Evolutionary conservation across 2,329 filamentous ascomycete genomes (phyloP).

Genomic region (Claviceps fusiformis): DNA sequence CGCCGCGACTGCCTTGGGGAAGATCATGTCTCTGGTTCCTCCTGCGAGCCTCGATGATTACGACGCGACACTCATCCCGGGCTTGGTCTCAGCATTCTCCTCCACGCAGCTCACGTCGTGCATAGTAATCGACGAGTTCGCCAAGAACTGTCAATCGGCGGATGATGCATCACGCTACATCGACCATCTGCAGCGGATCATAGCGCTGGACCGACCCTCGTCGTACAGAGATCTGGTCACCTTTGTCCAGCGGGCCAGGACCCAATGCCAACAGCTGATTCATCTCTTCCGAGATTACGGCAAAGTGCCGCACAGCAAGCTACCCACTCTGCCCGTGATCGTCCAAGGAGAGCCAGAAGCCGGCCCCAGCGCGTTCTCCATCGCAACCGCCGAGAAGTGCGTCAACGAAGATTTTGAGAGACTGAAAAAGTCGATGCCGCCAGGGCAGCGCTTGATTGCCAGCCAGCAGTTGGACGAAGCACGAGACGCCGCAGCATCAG

Average conservation of each 20-base stretch:
- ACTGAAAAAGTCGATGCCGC: conserved; percentile 76
- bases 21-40: conserved; percentile 70
- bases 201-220: conserved; percentile 67
- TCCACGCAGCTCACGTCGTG: conserved; percentile 76
- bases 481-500: conserved; percentile 51
- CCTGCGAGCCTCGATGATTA: conserved; percentile 46
- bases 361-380: conserved; percentile 82
- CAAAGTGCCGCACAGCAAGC: conserved; percentile 59
- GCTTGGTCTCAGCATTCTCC: conserved; percentile 60
- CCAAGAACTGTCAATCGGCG: conserved; percentile 40
- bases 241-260: conserved; percentile 76
- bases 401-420: conserved; percentile 74
- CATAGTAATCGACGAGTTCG: conserved; percentile 80
- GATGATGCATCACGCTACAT: conserved; percentile 38
- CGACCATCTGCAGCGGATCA: conserved; percentile 55
- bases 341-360: conserved; percentile 89
- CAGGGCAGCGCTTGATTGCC: conserved; percentile 75
- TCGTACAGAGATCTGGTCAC: conserved; percentile 85
- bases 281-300: conserved; percentile 87
- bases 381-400: conserved; percentile 77
- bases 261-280: conserved; percentile 80
- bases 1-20: conserved; percentile 73
- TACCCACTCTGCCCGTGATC: conserved; percentile 75
- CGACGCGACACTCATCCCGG: conserved; percentile 49
- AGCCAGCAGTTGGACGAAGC: conserved; percentile 68